Base-by-base conservation (phyloP, 768 basidiomycete genomes). In the Mycena albidolilacea region DNA sequence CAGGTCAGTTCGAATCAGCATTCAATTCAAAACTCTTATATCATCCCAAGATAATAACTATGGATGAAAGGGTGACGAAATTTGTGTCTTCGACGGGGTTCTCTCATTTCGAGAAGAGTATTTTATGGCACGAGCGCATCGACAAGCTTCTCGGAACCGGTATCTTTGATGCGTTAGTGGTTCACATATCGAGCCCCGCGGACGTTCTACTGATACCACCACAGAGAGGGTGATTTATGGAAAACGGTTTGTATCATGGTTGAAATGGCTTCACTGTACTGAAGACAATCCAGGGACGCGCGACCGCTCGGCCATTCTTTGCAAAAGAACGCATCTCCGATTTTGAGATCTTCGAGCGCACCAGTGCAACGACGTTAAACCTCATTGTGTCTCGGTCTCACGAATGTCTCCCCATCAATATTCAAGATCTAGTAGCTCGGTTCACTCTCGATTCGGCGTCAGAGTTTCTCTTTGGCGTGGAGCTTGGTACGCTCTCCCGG, bases 231-330 rank as follows among this genome's bases (percentile, higher is more conserved):
- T 9, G 60, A 63, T 3, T 30, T 69, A 9, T 63, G 68, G 61
- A 63, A 62, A 44, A 69, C 14, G 61, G 68, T 63, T 35, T 9
- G 61, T 41, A 19, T 30, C 17, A 50, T 11, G n/a, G 23, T 23
- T n/a, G 21, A 2, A 11, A 21, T 54, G 19, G 30, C 5, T 14
- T 10, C 14, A 14, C 50, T 35, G 6, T n/a, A 19, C 6, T 21
- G 4, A 39, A 1, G 10, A 43, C 1, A 6, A 19, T 62, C 70
- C 75, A 87, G 85, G 87, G 87, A 63, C 84, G 88, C 43, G 75
- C 85, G 0, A 83, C 85, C 23, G 83, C 87, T 3, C 85, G 87
- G 7, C 88, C 87, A 15, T 88, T 87, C 79, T 89, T 88, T 76
- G 80, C 85, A 14, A 81, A 80, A 44, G 86, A 89, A 64, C 83